Evolutionary conservation across 805 yeast species (phyloP), one percentile per base, ranked within the genome.

Genomic region (Candida orba): DNA sequence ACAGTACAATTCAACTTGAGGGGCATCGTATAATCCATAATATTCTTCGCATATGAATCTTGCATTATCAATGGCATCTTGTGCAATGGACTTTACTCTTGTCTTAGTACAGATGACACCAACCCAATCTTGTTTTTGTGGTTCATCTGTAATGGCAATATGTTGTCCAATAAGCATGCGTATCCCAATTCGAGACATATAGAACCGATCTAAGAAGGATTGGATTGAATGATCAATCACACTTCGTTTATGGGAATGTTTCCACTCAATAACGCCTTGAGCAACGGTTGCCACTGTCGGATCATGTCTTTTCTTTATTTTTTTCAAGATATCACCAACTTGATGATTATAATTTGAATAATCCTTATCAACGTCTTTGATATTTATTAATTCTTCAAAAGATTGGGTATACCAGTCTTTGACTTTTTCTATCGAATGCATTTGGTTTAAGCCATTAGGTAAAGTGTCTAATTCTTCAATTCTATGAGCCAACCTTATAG

Each of bases 161-260:
- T 88, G 95, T 66, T 88, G 96, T n/a, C 96, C 96, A 56, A 88
- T 85, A 34, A 88, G 73, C 95, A 89, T 89, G 51, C 96, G 74
- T 48, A 89, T 89, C 2, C 96, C 96, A 49, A 89, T 89, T 46
- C 96, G 73, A 42, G 88, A 81, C 89, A 88, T 81, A 68, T 89
- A 88, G 59, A 88, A 88, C 29, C 93, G 64, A 65, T 89, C 96
- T 49, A 88, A 68, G 57, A 89, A 88, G 14, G 79, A 73, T 63
- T 89, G 95, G 31, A 89, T 79, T 12, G 86, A 77, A 42, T 79
- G 73, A 56, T 84, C 86, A 34, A 84, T 80, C 27, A 74, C 68
- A 59, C 69, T 60, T 63, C 66, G 59, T 34, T 67, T 68, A 22
- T 60, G 58, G 10, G 71, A 59, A 23, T 70, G 72, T 56, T 88